Percentiles rank a stretch among this genome's conserved stretches.
These are phyloP conservation scores for Diplodia mutila DNA, from an alignment of 2,329 filamentous ascomycete species.

Conservation along the genomic window DNA sequence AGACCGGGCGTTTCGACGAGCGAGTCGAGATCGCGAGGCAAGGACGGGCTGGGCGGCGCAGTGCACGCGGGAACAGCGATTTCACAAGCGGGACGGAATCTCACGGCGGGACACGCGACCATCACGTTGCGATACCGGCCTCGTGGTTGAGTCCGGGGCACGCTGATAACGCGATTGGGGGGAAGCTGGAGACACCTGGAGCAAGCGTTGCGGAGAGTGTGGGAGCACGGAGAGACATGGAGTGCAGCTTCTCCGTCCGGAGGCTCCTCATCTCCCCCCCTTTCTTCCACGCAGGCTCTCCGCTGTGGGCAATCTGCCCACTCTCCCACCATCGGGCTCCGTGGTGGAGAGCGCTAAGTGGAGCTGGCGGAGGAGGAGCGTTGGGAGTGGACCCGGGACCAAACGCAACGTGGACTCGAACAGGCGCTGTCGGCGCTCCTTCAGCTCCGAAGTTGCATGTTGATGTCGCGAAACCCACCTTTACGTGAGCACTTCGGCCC, in stretches of 20 bases:
- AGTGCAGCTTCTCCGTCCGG: constrained; percentile 19
- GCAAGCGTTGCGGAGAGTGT: constrained; percentile 19
- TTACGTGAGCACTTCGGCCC: constrained; percentile 17
- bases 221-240: constrained; percentile 20
- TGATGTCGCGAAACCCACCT: constrained; percentile 21
- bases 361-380: constrained; percentile 4
- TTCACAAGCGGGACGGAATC: not conserved
- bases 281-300: constrained; percentile 14
- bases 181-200: constrained; percentile 20
- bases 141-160: constrained; percentile 12
- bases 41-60: constrained; percentile 25
- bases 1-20: not conserved
- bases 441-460: constrained; percentile 19
- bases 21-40: constrained; percentile 9
- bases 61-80: not conserved
- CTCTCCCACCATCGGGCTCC: constrained; percentile 10
- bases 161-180: constrained; percentile 20
- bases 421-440: constrained; percentile 7
- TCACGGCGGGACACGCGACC: constrained; percentile 8
- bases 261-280: constrained; percentile 22
- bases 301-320: constrained; percentile 16
- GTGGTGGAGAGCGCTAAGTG: constrained; percentile 8
- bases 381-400: constrained; percentile 6
- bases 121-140: not conserved
- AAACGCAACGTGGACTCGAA: constrained; percentile 13